Base-by-base conservation (phyloP, 768 basidiomycete species). In the Mycena venus region DNA sequence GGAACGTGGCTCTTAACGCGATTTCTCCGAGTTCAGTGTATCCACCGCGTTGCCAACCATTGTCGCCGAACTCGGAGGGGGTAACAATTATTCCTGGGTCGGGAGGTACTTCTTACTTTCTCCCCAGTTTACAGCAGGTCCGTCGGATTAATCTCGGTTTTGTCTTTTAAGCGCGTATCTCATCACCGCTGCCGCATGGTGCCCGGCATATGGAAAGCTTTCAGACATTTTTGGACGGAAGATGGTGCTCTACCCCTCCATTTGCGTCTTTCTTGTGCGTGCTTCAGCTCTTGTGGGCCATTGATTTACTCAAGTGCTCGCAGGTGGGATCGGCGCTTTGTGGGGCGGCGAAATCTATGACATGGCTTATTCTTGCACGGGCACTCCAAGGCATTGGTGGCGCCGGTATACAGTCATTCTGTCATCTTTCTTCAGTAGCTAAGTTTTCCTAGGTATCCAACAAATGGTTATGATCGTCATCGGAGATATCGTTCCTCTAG, bases 321-420 rank as follows among this genome's bases (percentile, higher is more conserved):
- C 77, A 94, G 93, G 81, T 95, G 73, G 94, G 94, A 31, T 95
- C 94, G 8, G 94, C 94, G 2, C 83, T 96, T 66, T 95, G 94
- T 77, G 95, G 95, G 14, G 93, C 94, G 1, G 94, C 95, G 0
- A 91, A 96, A 81, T 91, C 68, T 62, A 92, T 96, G 90, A 88
- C 85, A 2, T 95, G 94, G 95, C 84, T 96, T 19, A 91, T 95
- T 42, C 85, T 93, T 2, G 90, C 90, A 42, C 90, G 95, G 77
- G 95, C 94, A n/a, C 51, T 74, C 2, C 44, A 53, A 90, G 90
- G 91, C 89, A 55, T 25, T 36, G 95, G 95, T 27, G 94, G 94
- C 14, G 94, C 94, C 10, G 95, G 94, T 17, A 92, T 93, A 78
- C 83, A 86, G 19, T 38, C 36, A 38, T 38, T 14, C 36, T 38